Percentiles rank a stretch among this genome's conserved stretches.
Evolutionary conservation across 31 red algal species (phyloP).

Genomic region (Asparagopsis taxiformis): DNA sequence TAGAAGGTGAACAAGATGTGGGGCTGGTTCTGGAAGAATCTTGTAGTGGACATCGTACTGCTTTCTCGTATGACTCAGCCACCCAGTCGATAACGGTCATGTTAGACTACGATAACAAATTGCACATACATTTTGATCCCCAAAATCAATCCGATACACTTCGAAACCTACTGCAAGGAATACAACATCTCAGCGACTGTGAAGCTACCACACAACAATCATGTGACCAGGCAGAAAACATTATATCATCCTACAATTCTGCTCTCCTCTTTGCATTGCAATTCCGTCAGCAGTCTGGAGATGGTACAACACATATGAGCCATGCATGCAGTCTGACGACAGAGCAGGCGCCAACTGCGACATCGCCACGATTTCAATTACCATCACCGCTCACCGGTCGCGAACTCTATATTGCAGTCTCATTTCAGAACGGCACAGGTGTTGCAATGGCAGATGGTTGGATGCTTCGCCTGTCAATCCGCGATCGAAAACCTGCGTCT

Average conservation of each 20-base stretch:
- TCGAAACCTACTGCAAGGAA: constrained; percentile 10
- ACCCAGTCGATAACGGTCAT: not conserved
- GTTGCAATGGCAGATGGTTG: constrained; percentile 17
- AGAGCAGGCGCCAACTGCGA: not conserved
- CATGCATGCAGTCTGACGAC: not conserved
- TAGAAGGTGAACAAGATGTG: not conserved
- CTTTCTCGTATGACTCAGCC: not conserved
- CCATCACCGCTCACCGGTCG: constrained; percentile 2
- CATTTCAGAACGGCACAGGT: constrained; percentile 4
- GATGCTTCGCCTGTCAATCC: constrained; percentile 10
- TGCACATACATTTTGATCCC: not conserved
- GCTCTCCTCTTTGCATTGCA: not conserved
- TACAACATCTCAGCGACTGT: constrained; percentile 3
- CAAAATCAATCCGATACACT: not conserved
- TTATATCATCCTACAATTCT: not conserved
- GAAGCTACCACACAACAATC: not conserved
- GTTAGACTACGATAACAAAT: not conserved
- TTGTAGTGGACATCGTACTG: not conserved
- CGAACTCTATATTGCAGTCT: not conserved
- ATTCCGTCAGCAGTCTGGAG: not conserved
- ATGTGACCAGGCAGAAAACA: not conserved
- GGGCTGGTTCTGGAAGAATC: constrained; percentile 7
- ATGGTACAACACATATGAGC: not conserved
- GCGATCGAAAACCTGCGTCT: not conserved
- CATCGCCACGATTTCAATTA: not conserved